phyloP scores from a whole-genome alignment of 2,329 filamentous ascomycete genomes.

The Chaetomium globosum region DNA sequence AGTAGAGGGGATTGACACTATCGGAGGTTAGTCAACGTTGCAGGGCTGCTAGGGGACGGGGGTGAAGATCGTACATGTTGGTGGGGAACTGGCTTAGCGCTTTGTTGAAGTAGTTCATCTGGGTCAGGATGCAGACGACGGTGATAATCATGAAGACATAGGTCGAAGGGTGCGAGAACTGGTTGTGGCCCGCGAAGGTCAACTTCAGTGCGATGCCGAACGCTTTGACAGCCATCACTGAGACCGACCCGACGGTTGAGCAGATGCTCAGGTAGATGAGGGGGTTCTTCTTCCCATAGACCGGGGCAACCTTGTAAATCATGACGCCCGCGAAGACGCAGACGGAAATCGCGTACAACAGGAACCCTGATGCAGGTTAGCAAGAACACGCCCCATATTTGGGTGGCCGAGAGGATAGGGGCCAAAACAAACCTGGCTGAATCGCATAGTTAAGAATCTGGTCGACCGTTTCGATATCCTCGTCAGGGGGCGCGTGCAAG shows the following conservation, averaged over 20 bases:
- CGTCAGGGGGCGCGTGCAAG: slow-evolving; percentile 91
- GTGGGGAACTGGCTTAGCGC: slow-evolving; percentile 95
- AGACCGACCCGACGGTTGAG: slow-evolving; percentile 93
- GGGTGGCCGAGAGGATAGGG: background rate
- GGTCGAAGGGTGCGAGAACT: slow-evolving; percentile 91
- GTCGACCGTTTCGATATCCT: slow-evolving; percentile 87
- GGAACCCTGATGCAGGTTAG: slow-evolving; percentile 65
- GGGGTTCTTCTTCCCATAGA: slow-evolving; percentile 92
- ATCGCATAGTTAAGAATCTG: slow-evolving; percentile 89
- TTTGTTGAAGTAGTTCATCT: slow-evolving; percentile 99
- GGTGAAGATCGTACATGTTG: slow-evolving; percentile 72
- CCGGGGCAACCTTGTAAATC: slow-evolving; percentile 92
- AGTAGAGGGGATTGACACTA: slow-evolving; percentile 94
- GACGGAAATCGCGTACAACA: slow-evolving; percentile 81
- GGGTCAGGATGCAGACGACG: slow-evolving; percentile 88
- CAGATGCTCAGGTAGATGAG: slow-evolving; percentile 97
- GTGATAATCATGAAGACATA: slow-evolving; percentile 97
- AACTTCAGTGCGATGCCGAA: slow-evolving; percentile 97
- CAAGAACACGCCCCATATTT: background rate
- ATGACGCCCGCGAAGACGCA: slow-evolving; percentile 84
- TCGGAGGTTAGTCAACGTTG: slow-evolving; percentile 36
- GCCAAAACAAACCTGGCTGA: slow-evolving; percentile 71
- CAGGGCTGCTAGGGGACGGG: background rate
- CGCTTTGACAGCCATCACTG: slow-evolving; percentile 98
- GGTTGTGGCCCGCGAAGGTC: slow-evolving; percentile 89